A percentile compares a stretch with the other conserved stretches of the same genome.
These are phyloP conservation scores for Mortierella sp. DNA, from an alignment of 371 early-diverging fungal species.

Conservation along the genomic window DNA sequence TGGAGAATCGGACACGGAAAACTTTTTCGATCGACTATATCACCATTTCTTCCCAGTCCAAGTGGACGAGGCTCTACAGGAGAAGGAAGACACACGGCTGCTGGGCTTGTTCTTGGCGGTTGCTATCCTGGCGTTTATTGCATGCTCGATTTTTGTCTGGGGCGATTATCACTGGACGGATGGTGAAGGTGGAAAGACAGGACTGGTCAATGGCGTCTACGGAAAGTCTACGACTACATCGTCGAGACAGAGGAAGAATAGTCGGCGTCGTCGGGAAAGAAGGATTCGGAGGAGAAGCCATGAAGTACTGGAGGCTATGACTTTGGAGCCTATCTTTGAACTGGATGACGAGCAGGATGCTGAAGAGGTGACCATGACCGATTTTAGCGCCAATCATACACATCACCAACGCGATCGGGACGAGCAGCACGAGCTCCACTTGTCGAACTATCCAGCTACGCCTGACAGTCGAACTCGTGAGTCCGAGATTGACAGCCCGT, in stretches of 20 bases:
- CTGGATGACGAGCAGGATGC: constrained; percentile 51
- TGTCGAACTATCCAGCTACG: constrained; percentile 1
- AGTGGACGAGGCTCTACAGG: constrained; percentile 35
- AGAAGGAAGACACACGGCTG: constrained; percentile 39
- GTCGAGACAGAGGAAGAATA: not conserved
- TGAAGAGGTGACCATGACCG: constrained; percentile 49
- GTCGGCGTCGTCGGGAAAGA: not conserved
- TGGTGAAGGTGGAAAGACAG: constrained; percentile 56
- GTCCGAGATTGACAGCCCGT: not conserved
- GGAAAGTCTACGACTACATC: not conserved
- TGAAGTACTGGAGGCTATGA: constrained; percentile 48
- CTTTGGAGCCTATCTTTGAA: constrained; percentile 48
- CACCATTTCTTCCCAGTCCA: constrained; percentile 40
- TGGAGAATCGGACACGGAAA: constrained; percentile 38
- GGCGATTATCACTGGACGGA: constrained; percentile 58
- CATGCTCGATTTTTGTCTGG: constrained; percentile 51
- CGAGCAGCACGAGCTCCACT: constrained; percentile 2
- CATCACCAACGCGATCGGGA: not conserved
- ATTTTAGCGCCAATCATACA: constrained; percentile 15
- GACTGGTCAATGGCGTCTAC: constrained; percentile 43
- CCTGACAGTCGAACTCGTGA: not conserved
- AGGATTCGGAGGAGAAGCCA: constrained; percentile 24
- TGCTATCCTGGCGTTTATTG: constrained; percentile 25
- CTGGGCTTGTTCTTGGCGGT: constrained; percentile 42
- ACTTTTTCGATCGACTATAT: constrained; percentile 49